Evolutionary conservation across 306 rosid genomes (phyloP).

Genomic region (Gleditsia sinensis): DNA sequence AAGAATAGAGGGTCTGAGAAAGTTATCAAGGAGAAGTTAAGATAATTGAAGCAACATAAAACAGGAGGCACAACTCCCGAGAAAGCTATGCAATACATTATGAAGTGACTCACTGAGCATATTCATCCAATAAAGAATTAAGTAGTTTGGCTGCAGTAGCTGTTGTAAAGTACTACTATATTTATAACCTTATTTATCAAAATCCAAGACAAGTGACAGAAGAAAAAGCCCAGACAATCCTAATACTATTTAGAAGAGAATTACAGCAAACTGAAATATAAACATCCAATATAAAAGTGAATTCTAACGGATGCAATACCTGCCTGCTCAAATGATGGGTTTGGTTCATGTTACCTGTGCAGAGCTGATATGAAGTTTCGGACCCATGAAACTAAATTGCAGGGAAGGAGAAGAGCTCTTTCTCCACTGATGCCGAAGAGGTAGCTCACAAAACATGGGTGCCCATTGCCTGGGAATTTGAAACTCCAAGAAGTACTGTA

Average conservation of each 20-base stretch:
- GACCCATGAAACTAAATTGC: slow-evolving; percentile 81
- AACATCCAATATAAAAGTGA: slow-evolving; percentile 8
- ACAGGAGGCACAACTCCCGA: slow-evolving; percentile 18
- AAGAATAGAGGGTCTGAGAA: not conserved
- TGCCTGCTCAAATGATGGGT: slow-evolving; percentile 13
- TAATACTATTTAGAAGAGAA: not conserved
- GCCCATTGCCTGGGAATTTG: slow-evolving; percentile 99
- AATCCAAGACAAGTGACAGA: not conserved
- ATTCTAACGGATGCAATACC: slow-evolving; percentile 21
- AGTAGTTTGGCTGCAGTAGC: slow-evolving; percentile 13
- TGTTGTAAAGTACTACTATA: not conserved
- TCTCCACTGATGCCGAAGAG: slow-evolving; percentile 79
- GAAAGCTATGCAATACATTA: slow-evolving; percentile 16
- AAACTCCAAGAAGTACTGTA: slow-evolving; percentile 89
- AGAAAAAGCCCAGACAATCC: slow-evolving; percentile 1
- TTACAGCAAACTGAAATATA: slow-evolving; percentile 8
- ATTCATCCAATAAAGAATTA: slow-evolving; percentile 12
- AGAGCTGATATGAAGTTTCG: slow-evolving; percentile 63
- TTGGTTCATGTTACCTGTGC: slow-evolving; percentile 62
- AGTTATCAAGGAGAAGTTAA: not conserved
- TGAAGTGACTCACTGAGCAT: not conserved
- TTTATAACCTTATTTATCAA: slow-evolving; percentile 10
- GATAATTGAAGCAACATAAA: slow-evolving; percentile 12
- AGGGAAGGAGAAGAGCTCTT: slow-evolving; percentile 64
- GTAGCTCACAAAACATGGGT: slow-evolving; percentile 92